These are phyloP conservation scores for Colletotrichum acutatum DNA, from an alignment of 2,329 filamentous ascomycete species.

Conservation along the genomic window DNA sequence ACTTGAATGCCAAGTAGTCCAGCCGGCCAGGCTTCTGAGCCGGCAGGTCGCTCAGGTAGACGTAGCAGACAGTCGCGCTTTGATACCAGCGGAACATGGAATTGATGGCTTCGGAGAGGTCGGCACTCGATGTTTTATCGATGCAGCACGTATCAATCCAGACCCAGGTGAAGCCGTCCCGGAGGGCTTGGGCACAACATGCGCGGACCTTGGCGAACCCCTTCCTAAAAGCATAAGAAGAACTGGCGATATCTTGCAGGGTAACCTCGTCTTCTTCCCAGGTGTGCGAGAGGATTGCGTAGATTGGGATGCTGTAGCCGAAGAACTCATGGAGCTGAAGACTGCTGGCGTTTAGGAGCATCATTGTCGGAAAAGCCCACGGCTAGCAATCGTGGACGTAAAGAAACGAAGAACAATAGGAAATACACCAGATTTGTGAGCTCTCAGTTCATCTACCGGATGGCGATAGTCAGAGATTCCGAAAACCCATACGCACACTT, in stretches of 20 bases:
- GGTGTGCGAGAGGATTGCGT: conserved; percentile 47
- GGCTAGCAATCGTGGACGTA: background rate
- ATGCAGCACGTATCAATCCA: conserved; percentile 47
- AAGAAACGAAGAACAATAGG: too few relatives aligned
- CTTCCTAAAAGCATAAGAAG: background rate
- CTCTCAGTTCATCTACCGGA: too few relatives aligned
- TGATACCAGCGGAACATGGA: conserved; percentile 43
- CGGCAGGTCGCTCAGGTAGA: conserved; percentile 33
- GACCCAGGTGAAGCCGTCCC: conserved; percentile 39
- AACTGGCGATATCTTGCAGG: conserved; percentile 28
- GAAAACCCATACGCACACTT: background rate
- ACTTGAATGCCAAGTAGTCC: background rate
- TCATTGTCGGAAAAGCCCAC: conserved; percentile 36
- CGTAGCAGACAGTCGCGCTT: conserved; percentile 42
- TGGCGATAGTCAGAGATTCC: background rate
- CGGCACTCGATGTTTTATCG: conserved; percentile 42
- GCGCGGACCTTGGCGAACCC: conserved; percentile 39
- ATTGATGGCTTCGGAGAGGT: conserved; percentile 43
- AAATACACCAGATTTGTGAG: too few relatives aligned
- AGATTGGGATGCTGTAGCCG: conserved; percentile 40
- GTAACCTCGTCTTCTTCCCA: conserved; percentile 43
- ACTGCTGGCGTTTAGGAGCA: conserved; percentile 39
- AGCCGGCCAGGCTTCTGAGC: conserved; percentile 11
- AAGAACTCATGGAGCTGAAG: conserved; percentile 36
- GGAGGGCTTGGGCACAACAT: conserved; percentile 36